A percentile compares a stretch with the other conserved stretches of the same genome.
These are phyloP conservation scores for Isabelozyma gotoi DNA, from an alignment of 805 yeast species.

Conservation along the genomic window DNA sequence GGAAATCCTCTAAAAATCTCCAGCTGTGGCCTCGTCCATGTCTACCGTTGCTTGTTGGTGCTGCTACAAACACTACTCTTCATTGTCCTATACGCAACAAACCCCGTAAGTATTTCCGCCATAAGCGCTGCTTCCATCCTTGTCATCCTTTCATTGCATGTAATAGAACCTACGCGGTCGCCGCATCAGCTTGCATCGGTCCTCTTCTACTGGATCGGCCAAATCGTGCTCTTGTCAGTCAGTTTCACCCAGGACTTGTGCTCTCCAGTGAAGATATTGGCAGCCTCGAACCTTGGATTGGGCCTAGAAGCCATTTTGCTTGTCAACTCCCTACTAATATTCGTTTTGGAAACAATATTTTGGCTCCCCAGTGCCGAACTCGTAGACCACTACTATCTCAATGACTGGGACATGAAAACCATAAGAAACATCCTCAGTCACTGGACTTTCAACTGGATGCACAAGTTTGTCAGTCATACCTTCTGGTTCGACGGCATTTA, in stretches of 20 bases:
- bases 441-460: constrained; percentile 18
- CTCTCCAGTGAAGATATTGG: not conserved
- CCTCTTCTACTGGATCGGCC: not conserved
- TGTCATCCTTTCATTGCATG: not conserved
- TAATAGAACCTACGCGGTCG: not conserved
- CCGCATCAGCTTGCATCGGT: not conserved
- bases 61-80: not conserved
- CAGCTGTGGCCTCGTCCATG: not conserved
- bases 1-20: not conserved
- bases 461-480: constrained; percentile 11
- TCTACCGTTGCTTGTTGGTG: not conserved
- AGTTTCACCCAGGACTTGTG: not conserved
- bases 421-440: constrained; percentile 12
- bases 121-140: not conserved
- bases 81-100: not conserved
- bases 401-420: constrained; percentile 7
- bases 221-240: not conserved
- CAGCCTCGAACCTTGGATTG: not conserved
- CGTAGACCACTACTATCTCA: constrained; percentile 3
- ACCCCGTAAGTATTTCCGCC: not conserved
- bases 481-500: constrained; percentile 9
- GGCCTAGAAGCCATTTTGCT: not conserved
- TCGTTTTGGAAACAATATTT: not conserved
- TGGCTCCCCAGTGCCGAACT: constrained; percentile 4
- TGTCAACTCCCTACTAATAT: not conserved